phyloP scores from a whole-genome alignment of 495 filamentous ascomycete genomes.

The Clohesyomyces aquaticus region DNA sequence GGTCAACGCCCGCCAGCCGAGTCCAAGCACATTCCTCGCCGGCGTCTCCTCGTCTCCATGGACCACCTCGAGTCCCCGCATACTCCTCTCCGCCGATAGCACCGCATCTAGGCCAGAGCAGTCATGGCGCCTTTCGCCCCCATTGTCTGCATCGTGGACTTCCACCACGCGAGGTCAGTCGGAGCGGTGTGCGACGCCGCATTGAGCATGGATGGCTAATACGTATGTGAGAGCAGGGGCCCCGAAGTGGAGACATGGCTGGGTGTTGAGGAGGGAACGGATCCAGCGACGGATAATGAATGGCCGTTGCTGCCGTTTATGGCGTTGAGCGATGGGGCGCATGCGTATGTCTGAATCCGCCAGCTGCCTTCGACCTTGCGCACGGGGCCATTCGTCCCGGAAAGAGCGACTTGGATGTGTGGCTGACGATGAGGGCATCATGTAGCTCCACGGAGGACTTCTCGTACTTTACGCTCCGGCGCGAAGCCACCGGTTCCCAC shows the following conservation, averaged over 20 bases:
- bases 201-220: constrained; percentile 7
- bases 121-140: constrained; percentile 49
- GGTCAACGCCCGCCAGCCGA: constrained; percentile 3
- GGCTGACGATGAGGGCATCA: constrained; percentile 16
- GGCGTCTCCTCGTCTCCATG: constrained; percentile 4
- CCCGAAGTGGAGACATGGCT: constrained; percentile 95
- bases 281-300: constrained; percentile 85
- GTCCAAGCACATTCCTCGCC: background rate
- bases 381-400: background rate
- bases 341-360: constrained; percentile 65
- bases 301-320: constrained; percentile 95
- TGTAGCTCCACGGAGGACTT: constrained; percentile 85
- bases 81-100: background rate
- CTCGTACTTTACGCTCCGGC: constrained; percentile 93
- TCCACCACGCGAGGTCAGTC: constrained; percentile 85
- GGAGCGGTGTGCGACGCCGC: background rate
- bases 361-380: background rate
- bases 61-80: background rate
- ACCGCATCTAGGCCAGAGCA: background rate
- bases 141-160: constrained; percentile 89
- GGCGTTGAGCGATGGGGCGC: constrained; percentile 95
- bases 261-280: constrained; percentile 72
- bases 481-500: constrained; percentile 58
- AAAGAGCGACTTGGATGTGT: background rate
- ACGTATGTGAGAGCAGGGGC: constrained; percentile 61